phyloP scores from a whole-genome alignment of 225 moss, liverwort and hornwort genomes.

The Neckera pumila region DNA sequence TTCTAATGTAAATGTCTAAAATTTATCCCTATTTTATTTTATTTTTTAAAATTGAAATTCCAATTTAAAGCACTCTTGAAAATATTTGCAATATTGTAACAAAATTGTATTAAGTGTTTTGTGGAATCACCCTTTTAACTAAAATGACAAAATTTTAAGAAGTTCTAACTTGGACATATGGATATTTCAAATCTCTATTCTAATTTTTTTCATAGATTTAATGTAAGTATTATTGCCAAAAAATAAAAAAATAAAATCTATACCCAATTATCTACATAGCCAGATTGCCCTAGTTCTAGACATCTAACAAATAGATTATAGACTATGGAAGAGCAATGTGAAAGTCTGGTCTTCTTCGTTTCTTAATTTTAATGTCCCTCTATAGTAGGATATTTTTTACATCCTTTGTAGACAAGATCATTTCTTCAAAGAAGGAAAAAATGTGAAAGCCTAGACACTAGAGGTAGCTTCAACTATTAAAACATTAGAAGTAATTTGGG shows the following conservation, averaged over 20 bases:
- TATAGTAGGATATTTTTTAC: too few species aligned
- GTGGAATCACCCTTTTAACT: not conserved
- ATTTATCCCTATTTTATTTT: too few species aligned
- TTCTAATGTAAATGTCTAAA: too few species aligned
- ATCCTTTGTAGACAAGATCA: not conserved
- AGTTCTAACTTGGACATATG: not conserved
- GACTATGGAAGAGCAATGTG: not conserved
- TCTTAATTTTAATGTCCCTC: not conserved
- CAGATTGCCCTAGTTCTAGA: not conserved
- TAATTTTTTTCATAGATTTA: not conserved
- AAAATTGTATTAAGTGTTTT: not conserved
- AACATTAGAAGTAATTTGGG: too few species aligned
- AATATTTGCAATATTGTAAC: not conserved
- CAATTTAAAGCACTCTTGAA: not conserved
- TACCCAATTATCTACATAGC: fast-evolving
- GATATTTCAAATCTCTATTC: not conserved
- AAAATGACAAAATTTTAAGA: not conserved
- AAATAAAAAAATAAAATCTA: not conserved
- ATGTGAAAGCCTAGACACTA: not conserved
- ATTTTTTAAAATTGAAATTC: too few species aligned
- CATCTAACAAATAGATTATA: fast-evolving
- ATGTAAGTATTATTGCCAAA: not conserved
- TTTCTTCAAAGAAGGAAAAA: not conserved
- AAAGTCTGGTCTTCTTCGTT: not conserved
- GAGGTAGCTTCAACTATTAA: fast-evolving